These are phyloP conservation scores for Fragaria ananassa DNA, from an alignment of 306 rosid genomes.

Conservation along the genomic window DNA sequence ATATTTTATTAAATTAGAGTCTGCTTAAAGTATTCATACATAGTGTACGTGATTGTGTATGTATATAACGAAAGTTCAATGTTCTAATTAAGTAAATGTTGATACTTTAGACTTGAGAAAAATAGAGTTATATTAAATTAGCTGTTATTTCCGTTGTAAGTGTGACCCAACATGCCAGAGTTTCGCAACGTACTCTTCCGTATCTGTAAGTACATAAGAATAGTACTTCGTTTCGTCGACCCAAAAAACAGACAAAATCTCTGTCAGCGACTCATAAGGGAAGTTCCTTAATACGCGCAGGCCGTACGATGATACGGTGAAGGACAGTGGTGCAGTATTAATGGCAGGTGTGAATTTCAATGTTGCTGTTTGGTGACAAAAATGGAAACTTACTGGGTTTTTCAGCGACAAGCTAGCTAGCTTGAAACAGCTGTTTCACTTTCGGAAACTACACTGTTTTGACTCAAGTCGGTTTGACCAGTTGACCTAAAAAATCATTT, in stretches of 20 bases:
- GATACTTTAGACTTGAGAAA: too few species aligned
- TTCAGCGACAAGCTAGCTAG: background rate
- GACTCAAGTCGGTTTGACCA: background rate
- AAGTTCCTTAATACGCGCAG: background rate
- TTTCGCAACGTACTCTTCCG: too few species aligned
- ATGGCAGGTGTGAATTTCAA: background rate
- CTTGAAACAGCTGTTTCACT: slow-evolving; percentile 29
- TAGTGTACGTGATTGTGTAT: too few species aligned
- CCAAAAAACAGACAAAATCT: background rate
- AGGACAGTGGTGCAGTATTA: background rate
- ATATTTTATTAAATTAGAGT: too few species aligned
- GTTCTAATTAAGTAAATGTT: too few species aligned
- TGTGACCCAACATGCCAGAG: too few species aligned
- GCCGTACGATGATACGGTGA: background rate
- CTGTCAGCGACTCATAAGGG: background rate
- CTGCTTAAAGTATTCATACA: too few species aligned
- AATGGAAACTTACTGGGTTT: background rate
- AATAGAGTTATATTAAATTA: too few species aligned
- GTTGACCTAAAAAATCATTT: background rate
- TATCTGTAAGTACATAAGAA: too few species aligned
- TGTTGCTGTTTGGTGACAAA: background rate
- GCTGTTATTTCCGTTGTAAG: too few species aligned
- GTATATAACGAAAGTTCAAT: too few species aligned
- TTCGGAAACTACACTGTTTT: background rate
- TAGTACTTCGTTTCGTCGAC: background rate